Conservation (phyloP, 805 yeast genomes). For the Teunomyces stri region DNA sequence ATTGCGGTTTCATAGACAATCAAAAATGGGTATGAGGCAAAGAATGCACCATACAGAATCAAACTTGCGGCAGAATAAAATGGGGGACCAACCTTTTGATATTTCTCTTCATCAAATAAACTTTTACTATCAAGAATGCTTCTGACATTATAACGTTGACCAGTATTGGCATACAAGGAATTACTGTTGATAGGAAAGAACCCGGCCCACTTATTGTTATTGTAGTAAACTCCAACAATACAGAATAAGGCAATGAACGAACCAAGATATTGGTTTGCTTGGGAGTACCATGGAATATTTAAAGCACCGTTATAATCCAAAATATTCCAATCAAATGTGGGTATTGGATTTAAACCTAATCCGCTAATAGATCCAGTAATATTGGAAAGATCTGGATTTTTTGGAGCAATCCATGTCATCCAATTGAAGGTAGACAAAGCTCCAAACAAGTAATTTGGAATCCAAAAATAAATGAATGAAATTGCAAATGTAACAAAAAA, state of each 20-base stretch:
- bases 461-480: constrained; percentile 35
- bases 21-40: constrained; percentile 24
- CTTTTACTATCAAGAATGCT: constrained; percentile 5
- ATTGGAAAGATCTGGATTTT: constrained; percentile 45
- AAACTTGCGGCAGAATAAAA: constrained; percentile 21
- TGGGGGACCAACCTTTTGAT: constrained; percentile 19
- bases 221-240: constrained; percentile 27
- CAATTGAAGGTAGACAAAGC: constrained; percentile 49
- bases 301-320: constrained; percentile 14
- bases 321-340: constrained; percentile 29
- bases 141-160: constrained; percentile 19
- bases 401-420: constrained; percentile 58
- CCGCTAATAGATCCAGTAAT: constrained; percentile 46
- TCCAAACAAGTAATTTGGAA: constrained; percentile 42
- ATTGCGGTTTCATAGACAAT: constrained; percentile 17
- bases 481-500: constrained; percentile 11
- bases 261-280: constrained; percentile 23
- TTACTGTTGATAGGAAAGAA: constrained; percentile 25
- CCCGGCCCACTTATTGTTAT: constrained; percentile 28
- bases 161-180: constrained; percentile 23
- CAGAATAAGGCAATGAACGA: constrained; percentile 19
- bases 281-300: constrained; percentile 23
- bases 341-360: constrained; percentile 30
- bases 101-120: constrained; percentile 14
- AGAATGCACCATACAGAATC: constrained; percentile 21